A percentile compares a stretch with the other conserved stretches of the same genome.
These are phyloP conservation scores for Suhomyces pyralidae DNA, from an alignment of 805 yeast species.

Conservation along the genomic window DNA sequence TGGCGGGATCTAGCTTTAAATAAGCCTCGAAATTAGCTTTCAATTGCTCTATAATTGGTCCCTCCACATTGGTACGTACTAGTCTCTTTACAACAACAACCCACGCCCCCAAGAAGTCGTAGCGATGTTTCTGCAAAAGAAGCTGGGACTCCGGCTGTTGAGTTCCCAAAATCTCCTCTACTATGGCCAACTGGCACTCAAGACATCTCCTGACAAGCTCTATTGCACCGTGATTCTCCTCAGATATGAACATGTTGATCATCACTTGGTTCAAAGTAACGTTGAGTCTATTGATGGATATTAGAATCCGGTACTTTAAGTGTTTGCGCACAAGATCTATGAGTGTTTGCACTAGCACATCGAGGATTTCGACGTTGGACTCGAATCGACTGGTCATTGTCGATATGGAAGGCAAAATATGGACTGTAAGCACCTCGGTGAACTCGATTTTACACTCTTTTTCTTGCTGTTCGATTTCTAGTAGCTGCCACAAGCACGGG, in stretches of 20 bases:
- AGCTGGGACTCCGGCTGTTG: slow-evolving; percentile 15
- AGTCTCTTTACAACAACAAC: slow-evolving; percentile 17
- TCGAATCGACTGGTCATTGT: slow-evolving; percentile 11
- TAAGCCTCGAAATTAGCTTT: not conserved
- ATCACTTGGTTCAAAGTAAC: slow-evolving; percentile 30
- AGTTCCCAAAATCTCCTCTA: slow-evolving; percentile 11
- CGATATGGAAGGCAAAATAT: slow-evolving; percentile 22
- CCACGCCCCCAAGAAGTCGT: slow-evolving; percentile 39
- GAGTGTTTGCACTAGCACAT: slow-evolving; percentile 18
- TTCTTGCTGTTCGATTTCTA: slow-evolving; percentile 5
- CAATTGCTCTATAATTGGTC: not conserved
- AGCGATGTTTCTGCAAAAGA: slow-evolving; percentile 24
- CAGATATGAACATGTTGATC: slow-evolving; percentile 26
- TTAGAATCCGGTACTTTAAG: slow-evolving; percentile 15
- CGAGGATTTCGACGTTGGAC: slow-evolving; percentile 9
- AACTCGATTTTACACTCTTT: not conserved
- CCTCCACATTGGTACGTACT: not conserved
- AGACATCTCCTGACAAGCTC: slow-evolving; percentile 17
- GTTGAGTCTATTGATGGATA: slow-evolving; percentile 27
- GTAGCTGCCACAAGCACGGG: slow-evolving; percentile 13
- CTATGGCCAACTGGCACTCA: slow-evolving; percentile 19
- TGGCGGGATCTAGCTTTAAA: not conserved
- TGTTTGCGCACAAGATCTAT: slow-evolving; percentile 2
- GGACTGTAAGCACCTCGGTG: slow-evolving; percentile 22
- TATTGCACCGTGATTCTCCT: slow-evolving; percentile 14